Base-by-base conservation (phyloP, 495 filamentous ascomycete genomes). In the Chaetomidium leptoderma region DNA sequence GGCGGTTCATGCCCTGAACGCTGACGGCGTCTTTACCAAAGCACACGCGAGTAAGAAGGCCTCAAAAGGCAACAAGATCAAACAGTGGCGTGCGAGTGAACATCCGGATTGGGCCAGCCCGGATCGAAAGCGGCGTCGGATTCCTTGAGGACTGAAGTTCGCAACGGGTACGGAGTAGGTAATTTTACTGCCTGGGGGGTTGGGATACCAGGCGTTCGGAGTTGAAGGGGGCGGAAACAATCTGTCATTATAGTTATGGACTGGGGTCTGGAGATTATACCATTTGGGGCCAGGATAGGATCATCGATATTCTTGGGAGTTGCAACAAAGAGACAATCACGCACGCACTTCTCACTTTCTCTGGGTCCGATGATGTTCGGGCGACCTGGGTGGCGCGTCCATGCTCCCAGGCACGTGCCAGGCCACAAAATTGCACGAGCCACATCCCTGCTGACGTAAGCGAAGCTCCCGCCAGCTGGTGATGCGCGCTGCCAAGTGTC, bases 11-110 rank as follows among this genome's bases (percentile, higher is more conserved):
- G 64, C 70, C 57, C 70, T 72, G 6, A 70, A 78, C 45, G 72
- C 66, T 55, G 72, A 68, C 42, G 74, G 67, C 49, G 66, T 75
- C 29, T 61, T 82, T 11, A 61, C 71, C 2, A 67, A 72, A 17
- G 76, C 73, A 2, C 69, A 57, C 26, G 69, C 74, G 54, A 81
- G 78, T 58, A 71, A 72, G 27, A 68, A 69, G 48, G 76, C 77
- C 44, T 73, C 76, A 0, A 69, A 70, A 43, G 77, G 75, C 14
- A 77, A 81, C 52, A 77, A 71, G 60, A 77, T 82, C 52, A 77
- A 71, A 59, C 71, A 74, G 29, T 83, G 80, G 79, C 67, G 66
- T 21, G 68, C 74, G 4, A 70, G 63, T 21, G 76, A 82, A 9
- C 69, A 82, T 55, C 77, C 78, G 0, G 72, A 77, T 36, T 81